Conservation (phyloP, 106 monocot species). For the Dioscorea alata region DNA sequence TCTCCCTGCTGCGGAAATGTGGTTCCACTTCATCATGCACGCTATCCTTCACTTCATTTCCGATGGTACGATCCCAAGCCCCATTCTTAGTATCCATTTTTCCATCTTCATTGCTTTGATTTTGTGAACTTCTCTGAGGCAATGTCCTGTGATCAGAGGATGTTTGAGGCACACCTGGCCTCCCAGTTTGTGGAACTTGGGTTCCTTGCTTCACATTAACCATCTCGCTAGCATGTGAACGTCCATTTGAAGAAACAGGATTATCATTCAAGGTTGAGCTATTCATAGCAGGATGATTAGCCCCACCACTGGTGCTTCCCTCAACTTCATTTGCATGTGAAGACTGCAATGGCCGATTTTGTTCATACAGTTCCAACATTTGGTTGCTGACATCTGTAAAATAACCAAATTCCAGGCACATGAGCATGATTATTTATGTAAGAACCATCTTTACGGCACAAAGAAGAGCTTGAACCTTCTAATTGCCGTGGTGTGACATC, state of each 20-base stretch:
- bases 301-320: conserved; percentile 48
- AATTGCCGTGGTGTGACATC: conserved; percentile 90
- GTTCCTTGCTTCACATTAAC: conserved; percentile 1
- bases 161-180: neutral
- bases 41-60: conserved; percentile 11
- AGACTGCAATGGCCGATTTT: conserved; percentile 55
- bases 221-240: conserved; percentile 19
- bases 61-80: conserved; percentile 6
- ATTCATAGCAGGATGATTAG: conserved; percentile 40
- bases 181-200: neutral
- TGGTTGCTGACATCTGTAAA: conserved; percentile 94
- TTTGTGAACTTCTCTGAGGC: conserved; percentile 2
- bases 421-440: too few relatives aligned
- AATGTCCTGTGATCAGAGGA: conserved; percentile 1
- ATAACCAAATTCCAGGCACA: too few relatives aligned
- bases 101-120: conserved; percentile 20
- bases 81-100: conserved; percentile 11
- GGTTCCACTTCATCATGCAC: conserved; percentile 9
- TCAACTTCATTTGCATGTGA: conserved; percentile 61
- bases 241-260: conserved; percentile 18
- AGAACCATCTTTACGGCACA: too few relatives aligned
- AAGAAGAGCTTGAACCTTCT: conserved; percentile 45
- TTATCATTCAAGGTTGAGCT: conserved; percentile 28
- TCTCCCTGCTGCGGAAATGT: conserved; percentile 1
- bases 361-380: conserved; percentile 95